Evolutionary conservation across 768 basidiomycete genomes (phyloP).

Genomic region (Auricularia auricula-judae): DNA sequence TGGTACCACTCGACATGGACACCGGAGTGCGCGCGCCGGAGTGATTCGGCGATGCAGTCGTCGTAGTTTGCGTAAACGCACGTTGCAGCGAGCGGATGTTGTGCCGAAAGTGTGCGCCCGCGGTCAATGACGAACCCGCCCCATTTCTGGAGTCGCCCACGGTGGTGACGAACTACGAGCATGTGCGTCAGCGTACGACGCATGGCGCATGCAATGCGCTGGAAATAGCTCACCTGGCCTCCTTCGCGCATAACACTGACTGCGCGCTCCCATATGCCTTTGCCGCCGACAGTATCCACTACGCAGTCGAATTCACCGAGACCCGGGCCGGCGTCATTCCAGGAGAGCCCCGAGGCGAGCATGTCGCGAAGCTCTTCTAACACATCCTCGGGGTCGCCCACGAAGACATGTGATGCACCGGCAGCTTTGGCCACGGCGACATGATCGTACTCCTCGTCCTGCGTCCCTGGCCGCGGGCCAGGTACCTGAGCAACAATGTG

Average conservation of each 20-base stretch:
- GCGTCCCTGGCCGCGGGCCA: constrained; percentile 21
- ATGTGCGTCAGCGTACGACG: background rate
- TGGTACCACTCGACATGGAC: background rate
- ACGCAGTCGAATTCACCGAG: constrained; percentile 56
- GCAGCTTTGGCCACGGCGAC: constrained; percentile 4
- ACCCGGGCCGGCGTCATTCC: background rate
- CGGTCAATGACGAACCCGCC: background rate
- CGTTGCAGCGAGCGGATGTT: constrained; percentile 41
- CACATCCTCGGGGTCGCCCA: constrained; percentile 8
- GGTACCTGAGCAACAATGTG: constrained; percentile 63
- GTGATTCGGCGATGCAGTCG: background rate
- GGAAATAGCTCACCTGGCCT: constrained; percentile 18
- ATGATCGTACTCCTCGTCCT: constrained; percentile 10
- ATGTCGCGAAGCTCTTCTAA: constrained; percentile 3
- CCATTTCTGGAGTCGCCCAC: constrained; percentile 44
- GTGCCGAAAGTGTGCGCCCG: background rate
- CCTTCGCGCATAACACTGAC: constrained; percentile 41
- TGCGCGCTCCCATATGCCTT: constrained; percentile 66
- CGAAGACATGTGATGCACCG: background rate
- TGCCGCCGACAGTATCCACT: constrained; percentile 74
- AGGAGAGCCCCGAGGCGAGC: background rate
- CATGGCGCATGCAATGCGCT: background rate
- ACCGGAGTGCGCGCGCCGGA: background rate
- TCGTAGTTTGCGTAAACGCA: constrained; percentile 8
- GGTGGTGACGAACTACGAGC: constrained; percentile 63